Base-by-base conservation (phyloP, 1,139 yeast species). In the Diutina siamensis region DNA sequence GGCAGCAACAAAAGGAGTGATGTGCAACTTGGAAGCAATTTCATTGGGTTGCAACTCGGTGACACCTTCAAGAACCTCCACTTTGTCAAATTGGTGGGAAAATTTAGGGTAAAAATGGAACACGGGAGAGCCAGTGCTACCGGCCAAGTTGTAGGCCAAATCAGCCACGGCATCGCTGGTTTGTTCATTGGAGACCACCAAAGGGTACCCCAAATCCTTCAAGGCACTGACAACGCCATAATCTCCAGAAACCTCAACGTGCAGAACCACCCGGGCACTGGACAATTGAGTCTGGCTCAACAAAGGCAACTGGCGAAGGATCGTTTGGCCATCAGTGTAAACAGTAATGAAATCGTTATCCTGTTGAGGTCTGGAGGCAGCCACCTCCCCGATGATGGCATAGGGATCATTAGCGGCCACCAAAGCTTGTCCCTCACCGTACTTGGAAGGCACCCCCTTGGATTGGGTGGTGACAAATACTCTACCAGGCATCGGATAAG, bases 141-240 rank as follows among this genome's bases (percentile, higher is more conserved):
- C 44, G 13, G 44, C 44, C 35, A 40, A 20, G 44, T 40, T 31
- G 18, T 31, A 31, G 18, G 35, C 44, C 35, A 31, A 28, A 10
- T 19, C 4, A 1, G 92, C 75, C 25, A 80, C 74, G 35, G 72
- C 61, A 13, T 84, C 67, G 46, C 74, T 67, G 47, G 69, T 71
- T 45, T 67, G 63, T 9, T 83, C 68, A 52, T 76, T 80, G 10
- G 95, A 83, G 47, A 87, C 72, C 49, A 87, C 62, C 27, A 83
- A 69, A 10, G 80, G 75, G 52, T 71, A 73, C 18, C 78, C 77
- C 45, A 83, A 68, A 60, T 86, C 94, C 57, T 89, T 78, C 53
- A 85, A 68, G 10, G 86, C 75, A 15, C 89, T 69, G 32, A 85
- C 74, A 31, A 76, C 66, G 9, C 83, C 74, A 58, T 69, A 85